Evolutionary conservation across 2,329 filamentous ascomycete species (phyloP).

Genomic region (Acrocalymma vagum): DNA sequence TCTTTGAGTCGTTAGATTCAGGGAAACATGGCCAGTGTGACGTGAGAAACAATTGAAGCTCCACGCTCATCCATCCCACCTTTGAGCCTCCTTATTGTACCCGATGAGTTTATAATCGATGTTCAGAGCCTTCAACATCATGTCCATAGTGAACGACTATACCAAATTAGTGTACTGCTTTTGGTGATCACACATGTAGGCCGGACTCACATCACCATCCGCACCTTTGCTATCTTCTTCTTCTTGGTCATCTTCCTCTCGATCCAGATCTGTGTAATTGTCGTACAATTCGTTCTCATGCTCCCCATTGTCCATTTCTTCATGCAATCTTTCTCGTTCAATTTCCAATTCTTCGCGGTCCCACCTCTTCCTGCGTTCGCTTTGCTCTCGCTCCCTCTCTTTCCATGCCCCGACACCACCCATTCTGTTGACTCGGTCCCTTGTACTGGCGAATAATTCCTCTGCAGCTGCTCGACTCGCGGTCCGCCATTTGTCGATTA

Average conservation of each 20-base stretch:
- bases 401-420: slow-evolving; percentile 68
- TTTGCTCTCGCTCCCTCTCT: slow-evolving; percentile 43
- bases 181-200: slow-evolving; percentile 37
- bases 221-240: slow-evolving; percentile 43
- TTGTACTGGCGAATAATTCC: slow-evolving; percentile 69
- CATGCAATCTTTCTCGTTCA: slow-evolving; percentile 55
- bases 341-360: slow-evolving; percentile 45
- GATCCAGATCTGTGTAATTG: slow-evolving; percentile 50
- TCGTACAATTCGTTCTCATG: slow-evolving; percentile 59
- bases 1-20: too few species aligned
- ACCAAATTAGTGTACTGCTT: slow-evolving; percentile 6
- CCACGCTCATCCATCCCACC: slow-evolving; percentile 68
- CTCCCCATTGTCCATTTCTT: slow-evolving; percentile 43
- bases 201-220: slow-evolving; percentile 49
- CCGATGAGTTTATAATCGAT: slow-evolving; percentile 71
- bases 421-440: slow-evolving; percentile 69
- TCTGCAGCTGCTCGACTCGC: slow-evolving; percentile 72
- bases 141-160: slow-evolving; percentile 71
- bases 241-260: slow-evolving; percentile 52
- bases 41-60: too few species aligned
- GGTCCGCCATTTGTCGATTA: slow-evolving; percentile 69
- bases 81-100: slow-evolving; percentile 65
- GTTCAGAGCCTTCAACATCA: slow-evolving; percentile 73
- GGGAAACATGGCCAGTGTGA: too few species aligned
- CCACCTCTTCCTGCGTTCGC: slow-evolving; percentile 46